Evolutionary conservation across 2,329 filamentous ascomycete species (phyloP), one percentile per base, ranked within the genome.

Genomic region (Ascochyta koolunga): DNA sequence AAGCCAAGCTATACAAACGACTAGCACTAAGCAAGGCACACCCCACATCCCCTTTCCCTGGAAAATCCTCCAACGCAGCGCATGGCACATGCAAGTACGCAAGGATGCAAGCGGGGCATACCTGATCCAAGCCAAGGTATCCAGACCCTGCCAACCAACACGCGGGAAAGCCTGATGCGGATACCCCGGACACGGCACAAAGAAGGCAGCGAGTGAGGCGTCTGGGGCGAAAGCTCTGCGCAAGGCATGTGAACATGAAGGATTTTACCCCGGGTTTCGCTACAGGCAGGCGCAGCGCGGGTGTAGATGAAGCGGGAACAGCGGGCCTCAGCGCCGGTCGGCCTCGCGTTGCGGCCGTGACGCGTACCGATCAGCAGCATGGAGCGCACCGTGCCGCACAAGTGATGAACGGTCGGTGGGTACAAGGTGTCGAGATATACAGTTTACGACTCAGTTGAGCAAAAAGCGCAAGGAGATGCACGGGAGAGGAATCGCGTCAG

Each of bases 251-350:
- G 45, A 35, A 21, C 29, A 41, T n/a, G 19, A 32, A 4, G 44
- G 24, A 9, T 24, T 47, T 27, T 48, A 40, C 45, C 45, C 45
- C 44, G 19, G 45, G 37, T 40, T 48, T 15, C 19, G 45, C 37
- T 25, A 21, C 31, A 3, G 36, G 15, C 5, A 19, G 35, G 13
- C 8, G 11, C 7, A 31, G 35, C 19, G 9, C 16, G 33, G 21
- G 43, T 22, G 21, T 24, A 38, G 19, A 36, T 36, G 15, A 22
- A 24, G 7, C 45, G 45, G 45, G 45, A 48, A 24, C 11, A 2
- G 11, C 46, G 46, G 46, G 37, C 46, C 46, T 49, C 16, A 15
- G 31, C 22, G 31, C 46, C 46, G 46, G 29, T 13, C n/a, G 9
- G 16, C 8, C 41, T 18, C 29, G 15, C 10, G 15, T 24, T 21